Evolutionary conservation across 179 eudicot species (phyloP).

Genomic region (Silene vulgaris): DNA sequence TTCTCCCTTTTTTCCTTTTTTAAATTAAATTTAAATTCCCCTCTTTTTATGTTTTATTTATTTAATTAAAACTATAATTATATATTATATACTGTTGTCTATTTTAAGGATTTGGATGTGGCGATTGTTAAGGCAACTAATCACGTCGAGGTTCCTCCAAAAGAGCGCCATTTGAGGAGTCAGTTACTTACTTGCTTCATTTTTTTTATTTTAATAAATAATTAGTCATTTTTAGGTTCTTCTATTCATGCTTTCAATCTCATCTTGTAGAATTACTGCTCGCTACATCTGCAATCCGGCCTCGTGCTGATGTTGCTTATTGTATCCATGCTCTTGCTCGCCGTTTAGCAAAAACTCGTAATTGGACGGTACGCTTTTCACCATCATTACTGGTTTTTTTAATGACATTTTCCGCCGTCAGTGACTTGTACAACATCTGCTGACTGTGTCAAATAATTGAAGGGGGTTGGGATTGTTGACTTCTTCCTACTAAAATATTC

Average conservation of each 20-base stretch:
- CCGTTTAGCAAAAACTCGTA: slow-evolving; percentile 70
- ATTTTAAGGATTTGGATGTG: slow-evolving; percentile 74
- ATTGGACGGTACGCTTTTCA: slow-evolving; percentile 56
- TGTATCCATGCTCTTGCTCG: slow-evolving; percentile 83
- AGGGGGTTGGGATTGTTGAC: no score
- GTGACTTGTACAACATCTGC: background rate
- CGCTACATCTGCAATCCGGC: slow-evolving; percentile 59
- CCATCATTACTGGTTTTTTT: background rate
- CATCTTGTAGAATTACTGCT: slow-evolving; percentile 46
- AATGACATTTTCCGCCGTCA: background rate
- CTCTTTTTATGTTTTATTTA: background rate
- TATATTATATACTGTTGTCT: slow-evolving; percentile 5
- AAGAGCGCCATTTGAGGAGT: slow-evolving; percentile 91
- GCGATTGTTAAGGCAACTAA: slow-evolving; percentile 31
- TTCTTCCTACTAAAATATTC: background rate
- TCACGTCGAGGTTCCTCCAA: slow-evolving; percentile 93
- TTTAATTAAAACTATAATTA: background rate
- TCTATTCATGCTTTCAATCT: no score
- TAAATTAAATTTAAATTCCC: background rate
- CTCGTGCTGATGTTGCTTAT: slow-evolving; percentile 80
- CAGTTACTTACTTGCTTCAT: slow-evolving; percentile 18
- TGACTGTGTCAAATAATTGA: slow-evolving; percentile 1
- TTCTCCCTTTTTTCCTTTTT: background rate
- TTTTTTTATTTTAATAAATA: slow-evolving; percentile 15
- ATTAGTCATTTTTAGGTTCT: no score